Evolutionary conservation across 192 early-diverging fungal species (phyloP), one percentile per base, ranked within the genome.

Genomic region (Coemansia sp.): DNA sequence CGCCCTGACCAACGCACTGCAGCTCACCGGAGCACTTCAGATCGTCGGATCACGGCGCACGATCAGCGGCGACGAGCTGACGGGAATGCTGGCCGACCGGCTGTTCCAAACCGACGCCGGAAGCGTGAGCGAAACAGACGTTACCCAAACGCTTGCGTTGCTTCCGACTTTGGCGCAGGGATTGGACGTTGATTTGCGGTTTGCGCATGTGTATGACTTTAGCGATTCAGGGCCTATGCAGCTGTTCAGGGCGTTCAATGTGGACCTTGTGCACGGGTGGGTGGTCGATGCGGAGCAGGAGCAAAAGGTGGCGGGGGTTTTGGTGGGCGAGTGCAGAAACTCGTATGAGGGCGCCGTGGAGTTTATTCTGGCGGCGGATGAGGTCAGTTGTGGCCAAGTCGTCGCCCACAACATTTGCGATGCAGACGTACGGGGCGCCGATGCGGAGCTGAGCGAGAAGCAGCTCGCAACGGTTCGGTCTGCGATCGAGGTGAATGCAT

Each of bases 201-300:
- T 96, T 70, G 76, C 88, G 53, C 82, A 85, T 10, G 86, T 91
- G 37, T 79, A 76, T 54, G 88, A 82, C 9, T 96, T 98, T 75
- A 65, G 66, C 81, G 2, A 89, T 86, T 20, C 83, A 73, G 31
- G 84, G 84, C 58, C 69, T 83, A 20, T 80, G 71, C 34, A 56
- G 0, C 70, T 96, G 31, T 97, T 97, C 73, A 84, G 88, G 58
- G 79, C 88, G 7, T 94, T 96, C 63, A 64, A 83, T 26, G 89
- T 97, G 3, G 79, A 84, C 17, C 68, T 97, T 7, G 90, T 92
- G 44, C 95, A 97, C 75, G 96, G 96, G 15, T 98, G 95, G 95
- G 85, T 91, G 18, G 87, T 85, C 20, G 90, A 90, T 54, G 84
- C 86, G 17, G 74, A 85, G 50, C 14, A 20, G 5, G 88, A 87